phyloP scores from a whole-genome alignment of 1,284 basidiomycete species.

The Golubevia sp. region DNA sequence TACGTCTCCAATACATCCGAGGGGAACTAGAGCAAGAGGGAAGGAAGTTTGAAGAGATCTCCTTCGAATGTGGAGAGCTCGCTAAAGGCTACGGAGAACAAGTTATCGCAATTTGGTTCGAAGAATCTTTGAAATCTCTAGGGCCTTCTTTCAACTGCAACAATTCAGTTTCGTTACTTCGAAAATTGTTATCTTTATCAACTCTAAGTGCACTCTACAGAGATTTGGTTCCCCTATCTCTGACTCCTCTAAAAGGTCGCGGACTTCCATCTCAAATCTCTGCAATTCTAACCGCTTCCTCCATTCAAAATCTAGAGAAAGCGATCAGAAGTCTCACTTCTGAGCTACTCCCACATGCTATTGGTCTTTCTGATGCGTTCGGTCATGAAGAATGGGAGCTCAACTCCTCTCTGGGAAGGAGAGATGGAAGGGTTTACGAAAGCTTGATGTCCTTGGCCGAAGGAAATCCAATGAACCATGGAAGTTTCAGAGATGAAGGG shows the following conservation, averaged over 20 bases:
- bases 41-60: slow-evolving; percentile 35
- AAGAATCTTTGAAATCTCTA: slow-evolving; percentile 33
- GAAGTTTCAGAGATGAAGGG: background rate
- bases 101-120: slow-evolving; percentile 49
- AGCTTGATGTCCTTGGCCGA: slow-evolving; percentile 71
- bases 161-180: slow-evolving; percentile 24
- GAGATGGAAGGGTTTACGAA: slow-evolving; percentile 73
- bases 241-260: background rate
- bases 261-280: background rate
- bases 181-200: slow-evolving; percentile 38
- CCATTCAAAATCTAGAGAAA: slow-evolving; percentile 67
- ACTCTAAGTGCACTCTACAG: slow-evolving; percentile 32
- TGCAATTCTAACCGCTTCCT: slow-evolving; percentile 58
- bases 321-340: slow-evolving; percentile 67
- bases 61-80: slow-evolving; percentile 48
- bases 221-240: slow-evolving; percentile 32
- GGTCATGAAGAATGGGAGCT: slow-evolving; percentile 78
- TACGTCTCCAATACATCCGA: slow-evolving; percentile 34
- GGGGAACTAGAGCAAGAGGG: slow-evolving; percentile 32
- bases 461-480: slow-evolving; percentile 70
- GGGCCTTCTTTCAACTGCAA: slow-evolving; percentile 20
- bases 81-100: slow-evolving; percentile 44
- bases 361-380: slow-evolving; percentile 76
- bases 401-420: slow-evolving; percentile 71
- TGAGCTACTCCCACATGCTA: slow-evolving; percentile 70